Conservation (phyloP, 305 asterid genomes). For the Euphrasia arctica region DNA sequence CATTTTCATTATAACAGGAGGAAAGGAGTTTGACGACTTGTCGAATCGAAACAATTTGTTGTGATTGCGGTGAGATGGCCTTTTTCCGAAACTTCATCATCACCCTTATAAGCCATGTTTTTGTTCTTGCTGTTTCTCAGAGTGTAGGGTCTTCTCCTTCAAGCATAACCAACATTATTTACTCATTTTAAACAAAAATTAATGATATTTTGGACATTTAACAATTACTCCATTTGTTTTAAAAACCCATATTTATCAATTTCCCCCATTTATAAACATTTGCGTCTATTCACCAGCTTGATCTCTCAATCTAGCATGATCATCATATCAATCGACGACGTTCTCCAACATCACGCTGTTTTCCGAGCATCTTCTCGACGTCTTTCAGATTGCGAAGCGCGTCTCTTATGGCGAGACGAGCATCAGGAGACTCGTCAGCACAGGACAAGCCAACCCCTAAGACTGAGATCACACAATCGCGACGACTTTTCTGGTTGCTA, state of each 20-base stretch:
- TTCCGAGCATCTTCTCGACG: constrained; percentile 24
- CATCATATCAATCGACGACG: too few relatives aligned
- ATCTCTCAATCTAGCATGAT: too few relatives aligned
- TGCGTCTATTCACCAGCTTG: too few relatives aligned
- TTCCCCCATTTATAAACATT: too few relatives aligned
- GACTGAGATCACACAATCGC: constrained; percentile 30
- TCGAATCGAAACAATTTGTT: too few relatives aligned
- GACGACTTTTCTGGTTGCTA: constrained; percentile 1
- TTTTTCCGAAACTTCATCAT: background rate
- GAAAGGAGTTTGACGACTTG: background rate
- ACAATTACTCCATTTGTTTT: too few relatives aligned
- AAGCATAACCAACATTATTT: constrained; percentile 35
- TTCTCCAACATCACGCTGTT: background rate
- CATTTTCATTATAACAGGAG: background rate
- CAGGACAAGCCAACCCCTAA: constrained; percentile 40
- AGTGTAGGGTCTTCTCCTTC: constrained; percentile 23
- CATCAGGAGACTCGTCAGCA: constrained; percentile 36
- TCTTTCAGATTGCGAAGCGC: constrained; percentile 39
- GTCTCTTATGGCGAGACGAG: constrained; percentile 34
- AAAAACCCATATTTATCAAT: too few relatives aligned
- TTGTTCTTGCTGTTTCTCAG: background rate
- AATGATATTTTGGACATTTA: too few relatives aligned
- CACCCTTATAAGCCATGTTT: constrained; percentile 6
- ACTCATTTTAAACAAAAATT: too few relatives aligned
- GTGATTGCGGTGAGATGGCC: constrained; percentile 13